phyloP scores from a whole-genome alignment of 1,139 yeast genomes.

The Sugiyamaella xylanicola region DNA sequence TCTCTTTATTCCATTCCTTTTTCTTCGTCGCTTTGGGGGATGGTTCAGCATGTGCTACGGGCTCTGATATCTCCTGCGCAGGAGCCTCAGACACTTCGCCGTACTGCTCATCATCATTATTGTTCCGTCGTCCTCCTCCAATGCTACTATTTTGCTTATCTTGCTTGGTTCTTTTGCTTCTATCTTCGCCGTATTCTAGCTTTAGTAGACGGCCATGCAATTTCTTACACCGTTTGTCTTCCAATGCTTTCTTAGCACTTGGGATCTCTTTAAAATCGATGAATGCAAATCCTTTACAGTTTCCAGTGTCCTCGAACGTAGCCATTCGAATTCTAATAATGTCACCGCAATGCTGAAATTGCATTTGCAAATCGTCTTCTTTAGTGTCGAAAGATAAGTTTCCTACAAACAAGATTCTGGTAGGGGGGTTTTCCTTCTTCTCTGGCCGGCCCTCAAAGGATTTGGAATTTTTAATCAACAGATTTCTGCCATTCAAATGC shows the following conservation, averaged over 20 bases:
- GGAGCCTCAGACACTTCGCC: slow-evolving; percentile 25
- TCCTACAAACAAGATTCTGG: slow-evolving; percentile 88
- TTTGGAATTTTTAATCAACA: slow-evolving; percentile 77
- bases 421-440: slow-evolving; percentile 68
- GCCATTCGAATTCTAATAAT: slow-evolving; percentile 88
- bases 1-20: neutral
- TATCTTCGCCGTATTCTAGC: slow-evolving; percentile 92
- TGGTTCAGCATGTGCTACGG: neutral
- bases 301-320: slow-evolving; percentile 92
- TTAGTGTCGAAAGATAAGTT: slow-evolving; percentile 93
- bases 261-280: slow-evolving; percentile 79
- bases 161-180: slow-evolving; percentile 62
- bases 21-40: neutral
- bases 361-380: slow-evolving; percentile 71
- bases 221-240: slow-evolving; percentile 66
- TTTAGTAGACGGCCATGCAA: slow-evolving; percentile 76
- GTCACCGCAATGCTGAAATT: slow-evolving; percentile 78
- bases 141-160: slow-evolving; percentile 15
- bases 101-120: slow-evolving; percentile 12
- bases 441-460: slow-evolving; percentile 84
- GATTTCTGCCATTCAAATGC: slow-evolving; percentile 76
- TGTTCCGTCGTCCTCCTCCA: slow-evolving; percentile 19
- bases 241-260: slow-evolving; percentile 82
- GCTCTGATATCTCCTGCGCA: slow-evolving; percentile 1
- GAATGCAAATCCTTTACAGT: slow-evolving; percentile 96